phyloP scores from a whole-genome alignment of 495 filamentous ascomycete species.

The Coniosporium apollinis region DNA sequence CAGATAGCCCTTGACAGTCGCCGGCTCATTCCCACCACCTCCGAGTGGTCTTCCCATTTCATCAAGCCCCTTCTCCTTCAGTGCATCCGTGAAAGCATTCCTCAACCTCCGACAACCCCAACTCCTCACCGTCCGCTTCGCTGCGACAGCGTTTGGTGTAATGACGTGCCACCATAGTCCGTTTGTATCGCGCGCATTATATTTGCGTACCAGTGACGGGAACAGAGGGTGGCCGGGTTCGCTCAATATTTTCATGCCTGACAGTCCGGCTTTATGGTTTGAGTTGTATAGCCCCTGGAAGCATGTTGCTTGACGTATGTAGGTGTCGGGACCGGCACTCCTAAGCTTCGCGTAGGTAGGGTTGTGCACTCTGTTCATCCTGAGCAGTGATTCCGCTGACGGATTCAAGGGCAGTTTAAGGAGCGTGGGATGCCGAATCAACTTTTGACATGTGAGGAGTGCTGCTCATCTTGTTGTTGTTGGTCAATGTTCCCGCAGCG shows the following conservation, averaged over 20 bases:
- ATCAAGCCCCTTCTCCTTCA: conserved; percentile 25
- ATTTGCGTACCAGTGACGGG: conserved; percentile 1
- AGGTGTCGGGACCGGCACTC: neutral
- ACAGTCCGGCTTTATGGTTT: neutral
- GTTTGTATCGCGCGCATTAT: conserved; percentile 7
- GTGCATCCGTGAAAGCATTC: conserved; percentile 35
- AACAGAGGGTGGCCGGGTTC: conserved; percentile 14
- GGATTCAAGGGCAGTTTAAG: neutral
- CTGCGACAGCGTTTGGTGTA: conserved; percentile 12
- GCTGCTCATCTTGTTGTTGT: neutral
- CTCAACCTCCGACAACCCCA: conserved; percentile 33
- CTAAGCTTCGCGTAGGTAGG: neutral
- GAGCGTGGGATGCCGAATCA: too few relatives aligned
- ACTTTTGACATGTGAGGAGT: too few relatives aligned
- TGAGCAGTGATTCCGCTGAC: neutral
- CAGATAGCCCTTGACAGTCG: neutral
- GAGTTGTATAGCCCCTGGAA: neutral
- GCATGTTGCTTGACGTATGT: neutral
- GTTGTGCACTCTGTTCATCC: neutral
- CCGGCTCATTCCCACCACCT: too few relatives aligned
- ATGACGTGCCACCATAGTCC: conserved; percentile 21
- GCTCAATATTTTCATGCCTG: conserved; percentile 1
- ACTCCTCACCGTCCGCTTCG: conserved; percentile 35
- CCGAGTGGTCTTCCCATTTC: neutral
- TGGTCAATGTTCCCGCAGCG: neutral